phyloP scores from a whole-genome alignment of 2,329 filamentous ascomycete genomes.

The Cryphonectria parasitica region DNA sequence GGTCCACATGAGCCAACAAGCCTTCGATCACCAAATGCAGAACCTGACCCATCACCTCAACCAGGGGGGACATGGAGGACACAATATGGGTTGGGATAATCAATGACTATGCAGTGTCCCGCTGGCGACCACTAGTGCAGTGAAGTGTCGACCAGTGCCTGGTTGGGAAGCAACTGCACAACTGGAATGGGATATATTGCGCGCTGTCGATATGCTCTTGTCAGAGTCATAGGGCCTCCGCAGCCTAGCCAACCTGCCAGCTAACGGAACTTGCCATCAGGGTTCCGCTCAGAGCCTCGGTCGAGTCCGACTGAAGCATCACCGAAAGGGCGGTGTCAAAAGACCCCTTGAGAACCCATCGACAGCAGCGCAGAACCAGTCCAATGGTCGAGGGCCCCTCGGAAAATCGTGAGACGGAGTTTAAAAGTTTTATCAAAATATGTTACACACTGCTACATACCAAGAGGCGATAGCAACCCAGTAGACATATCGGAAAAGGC shows the following conservation, averaged over 20 bases:
- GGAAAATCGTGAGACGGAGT: not conserved
- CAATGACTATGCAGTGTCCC: slow-evolving; percentile 27
- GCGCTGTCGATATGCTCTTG: slow-evolving; percentile 21
- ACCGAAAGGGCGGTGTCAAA: not conserved
- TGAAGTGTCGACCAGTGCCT: slow-evolving; percentile 16
- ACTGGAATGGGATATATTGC: slow-evolving; percentile 19
- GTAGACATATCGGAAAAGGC: not conserved
- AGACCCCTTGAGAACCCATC: not conserved
- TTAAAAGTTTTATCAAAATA: not conserved
- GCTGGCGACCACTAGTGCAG: slow-evolving; percentile 15
- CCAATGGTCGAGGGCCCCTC: not conserved
- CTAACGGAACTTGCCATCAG: not conserved
- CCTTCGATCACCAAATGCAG: slow-evolving; percentile 24
- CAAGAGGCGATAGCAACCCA: not conserved
- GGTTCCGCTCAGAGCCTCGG: not conserved
- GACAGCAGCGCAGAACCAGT: not conserved
- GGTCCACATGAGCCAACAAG: slow-evolving; percentile 24
- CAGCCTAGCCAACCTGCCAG: not conserved
- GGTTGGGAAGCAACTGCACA: slow-evolving; percentile 16
- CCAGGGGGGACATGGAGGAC: slow-evolving; percentile 17
- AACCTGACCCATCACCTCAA: slow-evolving; percentile 19
- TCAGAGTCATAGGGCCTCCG: slow-evolving; percentile 4
- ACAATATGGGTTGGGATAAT: slow-evolving; percentile 25
- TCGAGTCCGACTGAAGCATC: not conserved
- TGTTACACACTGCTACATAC: not conserved